Percentiles rank a stretch among this genome's conserved stretches.
Evolutionary conservation across 2,329 filamentous ascomycete species (phyloP).

Genomic region (Decorospora gaudefroyi): DNA sequence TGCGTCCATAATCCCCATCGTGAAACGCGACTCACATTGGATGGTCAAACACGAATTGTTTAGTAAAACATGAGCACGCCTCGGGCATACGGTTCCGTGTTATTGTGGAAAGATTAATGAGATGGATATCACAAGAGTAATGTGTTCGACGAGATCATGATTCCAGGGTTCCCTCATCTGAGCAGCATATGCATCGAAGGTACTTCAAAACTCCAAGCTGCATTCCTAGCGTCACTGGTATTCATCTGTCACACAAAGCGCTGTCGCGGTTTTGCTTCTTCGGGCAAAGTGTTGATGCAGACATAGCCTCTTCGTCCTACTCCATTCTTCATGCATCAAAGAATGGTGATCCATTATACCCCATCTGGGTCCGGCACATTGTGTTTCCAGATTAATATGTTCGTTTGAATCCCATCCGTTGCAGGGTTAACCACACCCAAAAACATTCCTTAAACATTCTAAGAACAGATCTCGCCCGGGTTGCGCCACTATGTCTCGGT

Average conservation of each 20-base stretch:
- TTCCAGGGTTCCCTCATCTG: too few species aligned
- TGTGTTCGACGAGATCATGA: neutral
- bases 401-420: constrained; percentile 1
- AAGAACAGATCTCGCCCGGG: constrained; percentile 10
- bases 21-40: constrained; percentile 26
- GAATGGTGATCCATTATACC: neutral
- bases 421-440: constrained; percentile 15
- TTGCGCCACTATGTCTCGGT: constrained; percentile 26
- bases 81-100: neutral
- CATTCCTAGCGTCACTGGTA: too few species aligned
- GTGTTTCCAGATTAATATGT: constrained; percentile 4
- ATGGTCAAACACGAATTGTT: constrained; percentile 30
- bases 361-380: neutral
- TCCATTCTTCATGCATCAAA: neutral
- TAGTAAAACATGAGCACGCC: constrained; percentile 13
- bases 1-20: neutral
- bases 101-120: neutral
- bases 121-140: too few species aligned
- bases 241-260: too few species aligned
- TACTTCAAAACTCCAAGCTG: too few species aligned
- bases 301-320: neutral
- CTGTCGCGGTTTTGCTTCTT: too few species aligned
- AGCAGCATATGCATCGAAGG: too few species aligned
- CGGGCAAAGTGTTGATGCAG: too few species aligned
- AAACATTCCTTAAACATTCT: neutral